Conservation (phyloP, 2,329 filamentous ascomycete species). For the Podosphaera fusca region DNA sequence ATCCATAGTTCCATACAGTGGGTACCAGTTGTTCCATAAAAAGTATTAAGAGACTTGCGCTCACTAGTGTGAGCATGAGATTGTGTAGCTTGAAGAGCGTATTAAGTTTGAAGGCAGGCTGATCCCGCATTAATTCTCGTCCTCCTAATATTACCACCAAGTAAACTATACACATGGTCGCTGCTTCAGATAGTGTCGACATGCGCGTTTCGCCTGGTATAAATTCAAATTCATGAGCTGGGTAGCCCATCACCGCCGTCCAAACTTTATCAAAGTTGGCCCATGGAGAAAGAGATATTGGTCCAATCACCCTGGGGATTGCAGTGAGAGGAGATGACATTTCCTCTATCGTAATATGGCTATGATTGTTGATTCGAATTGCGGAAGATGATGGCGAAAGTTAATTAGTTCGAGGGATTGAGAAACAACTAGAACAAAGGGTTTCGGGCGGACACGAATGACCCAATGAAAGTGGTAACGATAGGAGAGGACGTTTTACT, state of each 20-base stretch:
- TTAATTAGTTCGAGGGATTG: too few species aligned
- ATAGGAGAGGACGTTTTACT: background rate
- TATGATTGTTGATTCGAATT: too few species aligned
- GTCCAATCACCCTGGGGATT: background rate
- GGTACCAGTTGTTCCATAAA: constrained; percentile 83
- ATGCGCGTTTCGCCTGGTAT: constrained; percentile 61
- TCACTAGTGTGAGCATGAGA: constrained; percentile 75
- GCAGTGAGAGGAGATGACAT: background rate
- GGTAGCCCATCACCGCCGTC: constrained; percentile 54
- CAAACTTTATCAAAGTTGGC: constrained; percentile 81
- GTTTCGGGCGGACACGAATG: too few species aligned
- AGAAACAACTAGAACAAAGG: too few species aligned
- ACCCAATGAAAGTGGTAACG: too few species aligned
- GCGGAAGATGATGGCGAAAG: too few species aligned
- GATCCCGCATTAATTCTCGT: constrained; percentile 73
- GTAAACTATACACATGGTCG: constrained; percentile 64
- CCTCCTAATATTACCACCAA: constrained; percentile 87
- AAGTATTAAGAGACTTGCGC: constrained; percentile 53
- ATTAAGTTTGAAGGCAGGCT: constrained; percentile 69
- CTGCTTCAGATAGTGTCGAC: constrained; percentile 69
- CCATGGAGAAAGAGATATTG: constrained; percentile 28
- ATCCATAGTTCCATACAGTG: constrained; percentile 52
- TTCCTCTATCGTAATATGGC: background rate
- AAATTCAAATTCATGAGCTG: constrained; percentile 70
- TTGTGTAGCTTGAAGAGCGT: constrained; percentile 88